These are phyloP conservation scores for Trematosphaeria pertusa DNA, from an alignment of 2,329 filamentous ascomycete species.

Conservation along the genomic window DNA sequence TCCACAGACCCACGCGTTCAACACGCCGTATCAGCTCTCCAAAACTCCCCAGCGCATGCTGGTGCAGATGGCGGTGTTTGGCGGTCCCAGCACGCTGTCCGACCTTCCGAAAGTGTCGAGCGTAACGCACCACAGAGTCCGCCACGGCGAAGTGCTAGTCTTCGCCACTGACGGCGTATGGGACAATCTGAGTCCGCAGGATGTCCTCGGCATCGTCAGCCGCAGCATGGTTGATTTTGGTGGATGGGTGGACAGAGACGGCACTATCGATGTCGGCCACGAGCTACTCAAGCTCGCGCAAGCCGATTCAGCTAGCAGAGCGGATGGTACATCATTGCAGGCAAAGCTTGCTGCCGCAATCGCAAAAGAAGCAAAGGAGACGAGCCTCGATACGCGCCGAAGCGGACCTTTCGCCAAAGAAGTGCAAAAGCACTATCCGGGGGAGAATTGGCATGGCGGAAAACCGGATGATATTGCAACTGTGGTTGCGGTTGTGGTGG, in stretches of 20 bases:
- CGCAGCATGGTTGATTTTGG: conserved; percentile 74
- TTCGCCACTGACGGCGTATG: conserved; percentile 95
- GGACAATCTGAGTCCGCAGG: conserved; percentile 93
- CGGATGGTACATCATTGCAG: conserved; percentile 68
- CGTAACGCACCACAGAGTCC: conserved; percentile 75
- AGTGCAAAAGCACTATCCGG: conserved; percentile 84
- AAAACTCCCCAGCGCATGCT: conserved; percentile 83
- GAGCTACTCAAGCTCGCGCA: conserved; percentile 63
- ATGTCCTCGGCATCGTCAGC: conserved; percentile 82
- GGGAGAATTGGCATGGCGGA: conserved; percentile 86
- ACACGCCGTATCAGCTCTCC: conserved; percentile 94
- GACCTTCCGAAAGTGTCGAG: conserved; percentile 87
- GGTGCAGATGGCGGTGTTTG: conserved; percentile 81
- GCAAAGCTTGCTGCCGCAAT: conserved; percentile 80
- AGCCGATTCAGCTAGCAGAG: conserved; percentile 52
- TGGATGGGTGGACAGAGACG: conserved; percentile 71
- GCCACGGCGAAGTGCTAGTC: conserved; percentile 91
- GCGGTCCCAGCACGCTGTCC: conserved; percentile 70
- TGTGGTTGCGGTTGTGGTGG: conserved; percentile 65
- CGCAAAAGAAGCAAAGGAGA: conserved; percentile 80
- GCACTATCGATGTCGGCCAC: conserved; percentile 61
- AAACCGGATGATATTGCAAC: conserved; percentile 97
- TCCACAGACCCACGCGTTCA: conserved; percentile 95
- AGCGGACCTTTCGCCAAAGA: conserved; percentile 96
- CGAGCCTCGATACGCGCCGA: conserved; percentile 79